Evolutionary conservation across 2,329 filamentous ascomycete species (phyloP).

Genomic region (Colletotrichum lupini): DNA sequence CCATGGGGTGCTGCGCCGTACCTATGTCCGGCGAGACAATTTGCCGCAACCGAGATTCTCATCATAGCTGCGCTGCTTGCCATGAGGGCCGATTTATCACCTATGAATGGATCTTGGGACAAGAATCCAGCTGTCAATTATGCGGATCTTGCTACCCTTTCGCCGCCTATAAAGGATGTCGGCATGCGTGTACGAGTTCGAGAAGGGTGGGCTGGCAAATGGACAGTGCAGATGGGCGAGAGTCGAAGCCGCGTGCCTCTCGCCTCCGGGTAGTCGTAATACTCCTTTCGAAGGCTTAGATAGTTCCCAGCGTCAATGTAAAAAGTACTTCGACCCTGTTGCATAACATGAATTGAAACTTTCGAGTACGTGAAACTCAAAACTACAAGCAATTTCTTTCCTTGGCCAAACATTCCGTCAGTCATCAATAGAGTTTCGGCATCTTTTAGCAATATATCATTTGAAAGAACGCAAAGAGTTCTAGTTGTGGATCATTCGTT

Average conservation of each 20-base stretch:
- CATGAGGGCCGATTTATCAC: slow-evolving; percentile 30
- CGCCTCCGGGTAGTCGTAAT: slow-evolving; percentile 36
- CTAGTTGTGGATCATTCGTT: too few species aligned
- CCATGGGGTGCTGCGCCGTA: slow-evolving; percentile 44
- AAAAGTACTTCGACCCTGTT: too few species aligned
- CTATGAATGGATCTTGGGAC: slow-evolving; percentile 1
- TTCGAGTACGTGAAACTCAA: too few species aligned
- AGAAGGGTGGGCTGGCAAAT: slow-evolving; percentile 22
- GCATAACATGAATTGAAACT: too few species aligned
- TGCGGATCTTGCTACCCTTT: slow-evolving; percentile 12
- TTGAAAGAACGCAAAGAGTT: too few species aligned
- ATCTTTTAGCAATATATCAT: too few species aligned
- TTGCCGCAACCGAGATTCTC: slow-evolving; percentile 42
- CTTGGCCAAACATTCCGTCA: too few species aligned
- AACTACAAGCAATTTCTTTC: too few species aligned
- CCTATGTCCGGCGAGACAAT: slow-evolving; percentile 44
- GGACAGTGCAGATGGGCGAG: slow-evolving; percentile 40
- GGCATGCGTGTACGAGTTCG: background rate
- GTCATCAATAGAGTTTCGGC: too few species aligned
- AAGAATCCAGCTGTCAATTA: slow-evolving; percentile 12
- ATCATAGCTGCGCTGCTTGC: slow-evolving; percentile 37
- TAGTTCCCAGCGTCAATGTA: fast-evolving
- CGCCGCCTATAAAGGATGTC: slow-evolving; percentile 7
- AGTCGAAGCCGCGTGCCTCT: slow-evolving; percentile 40
- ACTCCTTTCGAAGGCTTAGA: too few species aligned